Evolutionary conservation across 2,329 filamentous ascomycete genomes (phyloP).

Genomic region (Tolypocladium tundrense): DNA sequence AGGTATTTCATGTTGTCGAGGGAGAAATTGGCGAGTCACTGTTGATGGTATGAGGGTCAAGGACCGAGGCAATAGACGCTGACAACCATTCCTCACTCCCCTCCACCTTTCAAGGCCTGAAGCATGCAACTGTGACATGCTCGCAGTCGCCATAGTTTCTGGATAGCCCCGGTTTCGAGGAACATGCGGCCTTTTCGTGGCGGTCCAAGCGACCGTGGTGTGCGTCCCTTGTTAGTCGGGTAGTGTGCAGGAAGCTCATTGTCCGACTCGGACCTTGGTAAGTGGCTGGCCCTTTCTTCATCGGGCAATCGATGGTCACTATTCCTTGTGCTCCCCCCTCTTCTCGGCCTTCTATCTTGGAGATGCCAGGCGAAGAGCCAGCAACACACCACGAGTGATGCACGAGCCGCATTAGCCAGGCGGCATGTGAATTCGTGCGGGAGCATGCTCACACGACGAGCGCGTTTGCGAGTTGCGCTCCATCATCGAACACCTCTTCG

Average conservation of each 20-base stretch:
- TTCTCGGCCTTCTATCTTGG: background rate
- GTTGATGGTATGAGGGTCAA: too few species aligned
- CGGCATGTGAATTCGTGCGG: constrained; percentile 15
- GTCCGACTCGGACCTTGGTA: background rate
- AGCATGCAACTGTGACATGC: background rate
- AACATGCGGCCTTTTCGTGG: background rate
- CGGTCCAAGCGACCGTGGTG: background rate
- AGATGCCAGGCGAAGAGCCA: background rate
- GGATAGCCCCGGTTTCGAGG: background rate
- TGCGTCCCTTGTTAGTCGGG: background rate
- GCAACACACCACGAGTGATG: constrained; percentile 9
- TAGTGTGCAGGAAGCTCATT: background rate
- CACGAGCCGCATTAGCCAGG: constrained; percentile 15
- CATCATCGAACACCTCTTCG: background rate
- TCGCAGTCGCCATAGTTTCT: background rate
- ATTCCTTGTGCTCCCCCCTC: background rate
- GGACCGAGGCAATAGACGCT: background rate
- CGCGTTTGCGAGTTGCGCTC: background rate
- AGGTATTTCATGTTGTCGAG: too few species aligned
- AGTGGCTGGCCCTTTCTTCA: background rate
- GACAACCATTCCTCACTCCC: background rate
- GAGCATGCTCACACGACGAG: background rate
- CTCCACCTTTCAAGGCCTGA: background rate
- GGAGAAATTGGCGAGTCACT: too few species aligned
- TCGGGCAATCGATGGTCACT: background rate